Evolutionary conservation across 768 basidiomycete genomes (phyloP).

Genomic region (Russula emetica): DNA sequence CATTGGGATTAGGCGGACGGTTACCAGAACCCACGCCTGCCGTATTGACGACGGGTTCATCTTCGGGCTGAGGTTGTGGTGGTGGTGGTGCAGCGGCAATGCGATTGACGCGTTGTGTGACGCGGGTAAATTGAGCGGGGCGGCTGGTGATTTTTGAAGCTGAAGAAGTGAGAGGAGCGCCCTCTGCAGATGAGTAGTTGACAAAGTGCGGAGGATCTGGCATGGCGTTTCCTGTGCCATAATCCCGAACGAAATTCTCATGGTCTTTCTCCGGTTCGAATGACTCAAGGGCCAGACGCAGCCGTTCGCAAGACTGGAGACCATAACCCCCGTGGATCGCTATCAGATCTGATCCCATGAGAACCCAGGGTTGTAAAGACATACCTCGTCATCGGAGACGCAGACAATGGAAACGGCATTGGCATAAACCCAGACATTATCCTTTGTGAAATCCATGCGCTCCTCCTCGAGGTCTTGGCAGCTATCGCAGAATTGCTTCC

Average conservation of each 20-base stretch:
- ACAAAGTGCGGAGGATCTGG: conserved; percentile 86
- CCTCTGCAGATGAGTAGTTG: conserved; percentile 57
- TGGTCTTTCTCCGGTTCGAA: conserved; percentile 86
- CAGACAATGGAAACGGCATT: conserved; percentile 96
- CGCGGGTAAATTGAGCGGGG: conserved; percentile 50
- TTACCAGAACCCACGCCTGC: conserved; percentile 73
- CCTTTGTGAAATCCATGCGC: conserved; percentile 90
- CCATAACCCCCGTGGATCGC: neutral
- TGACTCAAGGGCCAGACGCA: conserved; percentile 81
- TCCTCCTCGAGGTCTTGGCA: conserved; percentile 97
- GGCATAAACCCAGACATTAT: conserved; percentile 93
- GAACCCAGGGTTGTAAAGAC: conserved; percentile 28
- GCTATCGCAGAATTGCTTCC: conserved; percentile 91
- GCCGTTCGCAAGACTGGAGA: conserved; percentile 83
- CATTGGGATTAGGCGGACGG: conserved; percentile 37
- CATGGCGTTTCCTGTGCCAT: conserved; percentile 83
- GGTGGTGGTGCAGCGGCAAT: conserved; percentile 35
- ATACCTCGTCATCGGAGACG: conserved; percentile 90
- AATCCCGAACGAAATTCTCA: conserved; percentile 82
- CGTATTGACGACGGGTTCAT: conserved; percentile 48
- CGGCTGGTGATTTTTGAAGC: conserved; percentile 54
- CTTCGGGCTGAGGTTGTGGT: conserved; percentile 36
- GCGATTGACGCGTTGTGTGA: conserved; percentile 36
- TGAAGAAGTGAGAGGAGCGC: conserved; percentile 59
- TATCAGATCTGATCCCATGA: conserved; percentile 6